A percentile compares a stretch with the other conserved stretches of the same genome.
phyloP scores from a whole-genome alignment of 2,329 filamentous ascomycete genomes.

The Polytolypa hystricis region DNA sequence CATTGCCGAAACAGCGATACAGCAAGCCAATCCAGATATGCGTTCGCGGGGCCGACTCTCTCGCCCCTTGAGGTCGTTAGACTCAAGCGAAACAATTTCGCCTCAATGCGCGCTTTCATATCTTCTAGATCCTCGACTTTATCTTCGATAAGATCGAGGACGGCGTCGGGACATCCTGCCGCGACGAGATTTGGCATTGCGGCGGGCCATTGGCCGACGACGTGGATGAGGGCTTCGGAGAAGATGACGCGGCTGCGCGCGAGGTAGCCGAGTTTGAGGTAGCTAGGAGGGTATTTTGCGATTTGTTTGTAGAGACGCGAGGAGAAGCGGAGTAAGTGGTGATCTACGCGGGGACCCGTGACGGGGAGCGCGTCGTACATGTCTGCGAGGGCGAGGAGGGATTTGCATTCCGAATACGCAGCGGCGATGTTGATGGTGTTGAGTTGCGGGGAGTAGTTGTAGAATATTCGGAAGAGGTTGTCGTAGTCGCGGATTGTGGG shows the following conservation, averaged over 20 bases:
- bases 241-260: slow-evolving; percentile 75
- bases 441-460: slow-evolving; percentile 75
- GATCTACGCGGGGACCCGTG: slow-evolving; percentile 80
- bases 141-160: slow-evolving; percentile 84
- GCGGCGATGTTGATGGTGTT: slow-evolving; percentile 83
- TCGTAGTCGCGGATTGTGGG: slow-evolving; percentile 86
- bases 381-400: slow-evolving; percentile 76
- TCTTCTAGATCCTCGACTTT: slow-evolving; percentile 90
- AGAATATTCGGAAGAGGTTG: slow-evolving; percentile 90
- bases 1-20: slow-evolving; percentile 83
- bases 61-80: slow-evolving; percentile 72
- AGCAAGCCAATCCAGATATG: slow-evolving; percentile 81
- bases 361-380: slow-evolving; percentile 86
- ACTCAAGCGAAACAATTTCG: slow-evolving; percentile 68
- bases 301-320: slow-evolving; percentile 90
- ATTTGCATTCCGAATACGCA: slow-evolving; percentile 89
- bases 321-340: slow-evolving; percentile 87
- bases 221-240: slow-evolving; percentile 79
- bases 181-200: slow-evolving; percentile 60
- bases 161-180: slow-evolving; percentile 55
- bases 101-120: slow-evolving; percentile 65
- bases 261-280: slow-evolving; percentile 79
- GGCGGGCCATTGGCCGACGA: slow-evolving; percentile 86
- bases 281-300: slow-evolving; percentile 87
- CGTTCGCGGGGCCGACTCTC: slow-evolving; percentile 65